Evolutionary conservation across 768 basidiomycete species (phyloP).

Genomic region (Strobilomyces confusus): DNA sequence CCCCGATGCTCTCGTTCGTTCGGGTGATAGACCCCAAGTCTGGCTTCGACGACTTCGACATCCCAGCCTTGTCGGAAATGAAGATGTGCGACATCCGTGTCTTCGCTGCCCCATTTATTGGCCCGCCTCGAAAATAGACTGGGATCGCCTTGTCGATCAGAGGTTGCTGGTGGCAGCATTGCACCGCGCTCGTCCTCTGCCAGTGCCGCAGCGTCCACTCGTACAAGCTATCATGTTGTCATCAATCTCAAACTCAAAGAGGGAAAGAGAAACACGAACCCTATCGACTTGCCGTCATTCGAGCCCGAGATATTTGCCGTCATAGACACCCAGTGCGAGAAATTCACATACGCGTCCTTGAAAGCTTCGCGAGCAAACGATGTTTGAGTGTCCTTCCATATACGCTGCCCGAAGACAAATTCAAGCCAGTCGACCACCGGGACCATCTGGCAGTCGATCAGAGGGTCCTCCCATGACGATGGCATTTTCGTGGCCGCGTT

Average conservation of each 20-base stretch:
- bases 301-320: neutral
- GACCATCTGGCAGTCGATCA: slow-evolving; percentile 10
- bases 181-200: slow-evolving; percentile 1
- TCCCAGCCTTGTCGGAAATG: neutral
- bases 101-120: neutral
- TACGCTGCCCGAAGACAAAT: slow-evolving; percentile 2
- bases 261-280: neutral
- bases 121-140: neutral
- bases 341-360: slow-evolving; percentile 6
- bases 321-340: slow-evolving; percentile 18
- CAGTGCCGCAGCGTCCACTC: slow-evolving; percentile 11
- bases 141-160: neutral
- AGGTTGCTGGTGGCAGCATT: slow-evolving; percentile 11
- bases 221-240: neutral
- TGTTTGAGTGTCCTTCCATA: neutral
- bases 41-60: neutral
- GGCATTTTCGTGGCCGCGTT: neutral
- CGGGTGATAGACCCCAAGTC: neutral
- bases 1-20: neutral
- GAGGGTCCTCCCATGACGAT: neutral
- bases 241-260: too few relatives aligned
- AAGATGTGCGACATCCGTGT: neutral
- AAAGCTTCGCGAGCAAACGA: slow-evolving; percentile 1
- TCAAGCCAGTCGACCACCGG: slow-evolving; percentile 11
- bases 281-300: neutral